These are phyloP conservation scores for Cryptococcus floricola DNA, from an alignment of 1,284 basidiomycete species.

Conservation along the genomic window DNA sequence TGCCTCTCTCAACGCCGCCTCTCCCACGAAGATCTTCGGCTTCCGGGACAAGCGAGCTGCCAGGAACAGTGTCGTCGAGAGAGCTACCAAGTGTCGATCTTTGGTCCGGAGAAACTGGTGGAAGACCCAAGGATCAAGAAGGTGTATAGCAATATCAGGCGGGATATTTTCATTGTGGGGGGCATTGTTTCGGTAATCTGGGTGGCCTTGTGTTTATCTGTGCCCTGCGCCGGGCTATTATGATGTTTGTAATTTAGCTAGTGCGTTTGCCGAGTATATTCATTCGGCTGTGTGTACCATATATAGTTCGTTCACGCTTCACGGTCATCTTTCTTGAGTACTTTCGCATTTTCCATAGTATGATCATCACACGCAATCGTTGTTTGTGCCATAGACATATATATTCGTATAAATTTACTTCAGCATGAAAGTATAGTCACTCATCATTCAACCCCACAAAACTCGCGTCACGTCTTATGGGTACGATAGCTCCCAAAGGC, in stretches of 20 bases:
- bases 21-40: too few species aligned
- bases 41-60: too few species aligned
- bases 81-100: slow-evolving; percentile 11
- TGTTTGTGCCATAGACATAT: not conserved
- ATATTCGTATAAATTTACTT: too few species aligned
- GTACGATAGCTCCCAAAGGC: not conserved
- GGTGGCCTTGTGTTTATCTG: slow-evolving; percentile 31
- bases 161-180: slow-evolving; percentile 36
- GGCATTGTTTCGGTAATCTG: slow-evolving; percentile 15
- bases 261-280: not conserved
- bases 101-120: slow-evolving; percentile 34
- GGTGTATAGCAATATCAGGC: slow-evolving; percentile 24
- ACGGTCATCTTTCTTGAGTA: too few species aligned
- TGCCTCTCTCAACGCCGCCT: too few species aligned
- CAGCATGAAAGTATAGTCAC: not conserved
- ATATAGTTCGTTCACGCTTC: too few species aligned
- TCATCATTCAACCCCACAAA: slow-evolving; percentile 5
- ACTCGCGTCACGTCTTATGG: not conserved
- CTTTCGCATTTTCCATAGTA: too few species aligned
- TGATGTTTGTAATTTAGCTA: not conserved
- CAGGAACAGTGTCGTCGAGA: too few species aligned
- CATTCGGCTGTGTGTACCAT: not conserved
- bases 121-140: slow-evolving; percentile 31
- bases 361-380: not conserved
- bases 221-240: slow-evolving; percentile 24